Percentiles rank a stretch among this genome's conserved stretches.
Conservation (phyloP, 1,139 yeast species). For the Yamadazyma atlantica region DNA sequence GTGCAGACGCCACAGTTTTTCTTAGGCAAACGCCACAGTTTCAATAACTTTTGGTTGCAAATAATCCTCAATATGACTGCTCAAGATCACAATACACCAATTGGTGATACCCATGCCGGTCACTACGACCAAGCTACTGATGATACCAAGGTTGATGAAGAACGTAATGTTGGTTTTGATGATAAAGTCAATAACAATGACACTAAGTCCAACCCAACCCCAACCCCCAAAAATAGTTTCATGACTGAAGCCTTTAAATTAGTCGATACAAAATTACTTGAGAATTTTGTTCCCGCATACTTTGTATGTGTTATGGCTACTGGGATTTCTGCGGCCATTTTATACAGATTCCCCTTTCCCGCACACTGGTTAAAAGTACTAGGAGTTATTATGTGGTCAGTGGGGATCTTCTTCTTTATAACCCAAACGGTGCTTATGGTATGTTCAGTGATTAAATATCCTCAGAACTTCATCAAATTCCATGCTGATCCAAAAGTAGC, state of each 20-base stretch:
- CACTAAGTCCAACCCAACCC: not conserved
- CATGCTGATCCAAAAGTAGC: constrained; percentile 49
- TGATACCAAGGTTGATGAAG: not conserved
- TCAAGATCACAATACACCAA: not conserved
- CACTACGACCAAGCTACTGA: not conserved
- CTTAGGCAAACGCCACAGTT: not conserved
- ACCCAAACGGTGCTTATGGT: constrained; percentile 37
- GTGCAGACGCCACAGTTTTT: not conserved
- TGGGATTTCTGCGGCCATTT: constrained; percentile 64
- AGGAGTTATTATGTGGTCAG: constrained; percentile 56
- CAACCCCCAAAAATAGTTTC: not conserved
- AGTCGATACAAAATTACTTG: constrained; percentile 18
- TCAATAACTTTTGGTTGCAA: not conserved
- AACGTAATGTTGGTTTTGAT: not conserved
- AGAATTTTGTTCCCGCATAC: constrained; percentile 54
- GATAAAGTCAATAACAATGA: not conserved
- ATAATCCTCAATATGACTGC: not conserved
- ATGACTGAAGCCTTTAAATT: not conserved
- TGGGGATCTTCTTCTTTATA: constrained; percentile 51
- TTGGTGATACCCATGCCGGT: not conserved
- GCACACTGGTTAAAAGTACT: constrained; percentile 59
- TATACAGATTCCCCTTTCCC: constrained; percentile 65
- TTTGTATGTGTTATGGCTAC: constrained; percentile 84
- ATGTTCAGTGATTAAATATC: constrained; percentile 36
- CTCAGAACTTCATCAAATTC: constrained; percentile 30